Conservation (phyloP, 805 yeast species). For the Metschnikowia picachoensis region DNA sequence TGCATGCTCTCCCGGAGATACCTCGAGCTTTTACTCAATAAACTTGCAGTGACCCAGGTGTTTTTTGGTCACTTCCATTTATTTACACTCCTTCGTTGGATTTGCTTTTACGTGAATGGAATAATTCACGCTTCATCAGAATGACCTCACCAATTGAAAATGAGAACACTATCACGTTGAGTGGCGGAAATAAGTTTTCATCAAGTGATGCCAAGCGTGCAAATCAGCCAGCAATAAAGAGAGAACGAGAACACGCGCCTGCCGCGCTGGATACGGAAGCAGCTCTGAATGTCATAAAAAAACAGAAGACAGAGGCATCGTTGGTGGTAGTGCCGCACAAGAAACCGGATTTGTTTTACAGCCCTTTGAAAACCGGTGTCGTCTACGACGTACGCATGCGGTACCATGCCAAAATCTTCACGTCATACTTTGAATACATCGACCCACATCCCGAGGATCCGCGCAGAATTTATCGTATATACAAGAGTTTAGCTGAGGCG, state of each 20-base stretch:
- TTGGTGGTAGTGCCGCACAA: constrained; percentile 51
- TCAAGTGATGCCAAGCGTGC: too few species aligned
- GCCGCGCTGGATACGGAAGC: neutral
- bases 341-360: constrained; percentile 65
- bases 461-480: constrained; percentile 87
- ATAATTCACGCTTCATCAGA: too few species aligned
- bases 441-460: constrained; percentile 99
- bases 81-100: too few species aligned
- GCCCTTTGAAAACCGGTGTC: constrained; percentile 82
- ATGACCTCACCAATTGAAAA: too few species aligned
- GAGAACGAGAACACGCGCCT: too few species aligned
- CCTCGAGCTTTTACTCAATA: constrained; percentile 5
- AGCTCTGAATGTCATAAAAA: neutral
- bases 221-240: too few species aligned
- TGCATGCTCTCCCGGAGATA: neutral
- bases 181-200: too few species aligned
- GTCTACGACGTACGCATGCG: constrained; percentile 97
- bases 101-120: too few species aligned
- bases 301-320: constrained; percentile 6
- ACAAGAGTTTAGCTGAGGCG: constrained; percentile 89
- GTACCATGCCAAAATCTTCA: constrained; percentile 91
- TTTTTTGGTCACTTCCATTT: neutral
- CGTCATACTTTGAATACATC: constrained; percentile 87
- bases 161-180: too few species aligned
- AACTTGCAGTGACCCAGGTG: constrained; percentile 1